Base-by-base conservation (phyloP, 352 stramenopile species). In the Pythium sukuiense region DNA sequence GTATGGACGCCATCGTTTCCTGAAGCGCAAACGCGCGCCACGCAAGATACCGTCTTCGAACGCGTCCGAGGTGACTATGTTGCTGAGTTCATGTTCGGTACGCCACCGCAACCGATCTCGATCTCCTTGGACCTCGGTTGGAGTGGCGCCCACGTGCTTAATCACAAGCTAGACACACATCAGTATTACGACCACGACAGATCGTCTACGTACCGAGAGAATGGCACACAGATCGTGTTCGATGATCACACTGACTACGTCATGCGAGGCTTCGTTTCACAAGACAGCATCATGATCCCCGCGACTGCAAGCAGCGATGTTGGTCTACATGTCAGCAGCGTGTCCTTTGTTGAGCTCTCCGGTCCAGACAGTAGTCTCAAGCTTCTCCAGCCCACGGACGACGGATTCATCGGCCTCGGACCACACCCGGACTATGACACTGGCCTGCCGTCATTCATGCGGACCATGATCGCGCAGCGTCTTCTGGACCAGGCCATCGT, bases 121-220 rank as follows among this genome's bases (percentile, higher is more conserved):
- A 14, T 60, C n/a, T 6, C 12, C 8, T 9, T 60, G 6, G 11
- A 60, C 20, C 8, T 48, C 26, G 27, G 11, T 13, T 9, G 13
- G n/a, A 30, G 12, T 30, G 30, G 49, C 2, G 20, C 32, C 26
- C 13, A 12, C 3, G 54, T 29, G 12, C 20, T 60, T 8, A 48
- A 48, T 20, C 54, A 48, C n/a, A 27, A 45, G 13, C 30, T 60
- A 26, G 35, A 14, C 11, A 1, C 14, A 16, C 54, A 60, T 13
- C 14, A 24, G 18, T 60, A 33, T 33, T 60, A 60, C 32, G 54
- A 60, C 3, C 54, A 60, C 54, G 33, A 11, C 32, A 60, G 49
- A 33, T 60, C 32, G 18, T 37, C 54, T 4, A 49, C 54, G 32
- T 60, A 60, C 26, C 30, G 18, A 48, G 30, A 18, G n/a, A 60